A percentile compares a stretch with the other conserved stretches of the same genome.
Evolutionary conservation across 352 stramenopile genomes (phyloP).

Genomic region (Phytopythium boreale): DNA sequence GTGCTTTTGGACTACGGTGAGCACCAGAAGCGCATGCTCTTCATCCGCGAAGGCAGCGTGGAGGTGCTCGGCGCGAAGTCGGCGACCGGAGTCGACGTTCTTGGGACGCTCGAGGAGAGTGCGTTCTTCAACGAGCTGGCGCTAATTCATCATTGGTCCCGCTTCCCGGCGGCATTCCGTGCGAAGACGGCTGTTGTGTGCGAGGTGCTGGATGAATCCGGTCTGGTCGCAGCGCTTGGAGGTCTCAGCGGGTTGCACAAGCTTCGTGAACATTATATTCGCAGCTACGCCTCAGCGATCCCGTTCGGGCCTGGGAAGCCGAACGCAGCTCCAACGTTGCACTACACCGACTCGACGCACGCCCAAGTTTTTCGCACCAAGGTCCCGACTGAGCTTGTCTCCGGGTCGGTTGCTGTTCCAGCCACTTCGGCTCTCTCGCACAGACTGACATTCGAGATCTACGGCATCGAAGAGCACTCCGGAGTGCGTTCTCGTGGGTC

Average conservation of each 20-base stretch:
- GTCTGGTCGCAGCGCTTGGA: constrained; percentile 34
- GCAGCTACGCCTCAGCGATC: constrained; percentile 8
- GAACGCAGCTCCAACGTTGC: constrained; percentile 1
- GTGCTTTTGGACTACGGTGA: constrained; percentile 47
- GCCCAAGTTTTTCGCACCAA: constrained; percentile 55
- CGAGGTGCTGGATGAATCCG: constrained; percentile 33
- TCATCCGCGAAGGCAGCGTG: constrained; percentile 38
- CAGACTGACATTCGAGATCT: constrained; percentile 36
- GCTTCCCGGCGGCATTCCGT: constrained; percentile 35
- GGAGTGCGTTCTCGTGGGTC: constrained; percentile 11
- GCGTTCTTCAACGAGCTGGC: constrained; percentile 55
- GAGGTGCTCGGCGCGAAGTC: constrained; percentile 42
- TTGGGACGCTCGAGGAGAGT: constrained; percentile 22
- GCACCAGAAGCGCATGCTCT: constrained; percentile 37
- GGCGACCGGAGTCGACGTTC: constrained; percentile 28
- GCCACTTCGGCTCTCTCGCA: constrained; percentile 20
- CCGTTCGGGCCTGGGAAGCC: neutral
- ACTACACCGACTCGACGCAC: constrained; percentile 32
- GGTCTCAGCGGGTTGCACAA: constrained; percentile 15
- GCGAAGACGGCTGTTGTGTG: constrained; percentile 32
- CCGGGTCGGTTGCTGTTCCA: constrained; percentile 10
- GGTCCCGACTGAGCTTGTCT: constrained; percentile 26
- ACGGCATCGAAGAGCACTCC: constrained; percentile 18
- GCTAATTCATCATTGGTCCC: constrained; percentile 44
- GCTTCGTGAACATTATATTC: constrained; percentile 42